These are phyloP conservation scores for Macrolepiota albuminosa DNA, from an alignment of 768 basidiomycete species.

Conservation along the genomic window DNA sequence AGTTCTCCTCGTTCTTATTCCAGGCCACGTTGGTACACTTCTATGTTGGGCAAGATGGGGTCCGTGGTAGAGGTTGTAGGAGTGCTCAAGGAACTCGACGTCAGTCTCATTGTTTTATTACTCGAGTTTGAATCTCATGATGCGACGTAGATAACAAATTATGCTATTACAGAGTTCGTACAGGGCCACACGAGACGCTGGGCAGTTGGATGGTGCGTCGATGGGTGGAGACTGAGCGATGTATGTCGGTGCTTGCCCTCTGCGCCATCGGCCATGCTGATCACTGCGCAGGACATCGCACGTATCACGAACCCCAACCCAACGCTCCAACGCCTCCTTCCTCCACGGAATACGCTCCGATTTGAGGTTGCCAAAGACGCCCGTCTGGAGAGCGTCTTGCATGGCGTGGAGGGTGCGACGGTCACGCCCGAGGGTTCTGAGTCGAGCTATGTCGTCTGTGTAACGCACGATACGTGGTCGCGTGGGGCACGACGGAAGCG, in stretches of 20 bases:
- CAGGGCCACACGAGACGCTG: slow-evolving; percentile 91
- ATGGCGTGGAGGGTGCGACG: background rate
- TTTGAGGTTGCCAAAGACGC: slow-evolving; percentile 29
- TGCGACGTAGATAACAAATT: slow-evolving; percentile 68
- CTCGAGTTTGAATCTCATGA: background rate
- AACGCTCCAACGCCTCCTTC: slow-evolving; percentile 48
- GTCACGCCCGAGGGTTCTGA: background rate
- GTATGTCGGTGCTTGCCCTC: slow-evolving; percentile 39
- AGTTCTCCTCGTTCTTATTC: too few species aligned
- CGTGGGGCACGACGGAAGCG: slow-evolving; percentile 54
- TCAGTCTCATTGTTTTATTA: slow-evolving; percentile 14
- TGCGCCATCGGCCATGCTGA: background rate
- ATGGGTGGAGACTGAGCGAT: slow-evolving; percentile 62
- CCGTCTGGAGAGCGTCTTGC: slow-evolving; percentile 21
- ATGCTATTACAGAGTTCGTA: slow-evolving; percentile 76
- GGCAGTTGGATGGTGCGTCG: slow-evolving; percentile 86
- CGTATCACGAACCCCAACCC: slow-evolving; percentile 34
- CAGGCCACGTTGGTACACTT: slow-evolving; percentile 78
- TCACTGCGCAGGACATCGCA: slow-evolving; percentile 23
- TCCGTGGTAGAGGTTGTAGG: slow-evolving; percentile 63
- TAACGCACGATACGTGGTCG: slow-evolving; percentile 58
- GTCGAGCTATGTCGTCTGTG: slow-evolving; percentile 20
- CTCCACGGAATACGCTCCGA: slow-evolving; percentile 49
- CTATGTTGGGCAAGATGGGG: slow-evolving; percentile 84
- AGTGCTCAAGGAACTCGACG: slow-evolving; percentile 38